Percentiles rank a stretch among this genome's conserved stretches.
These are phyloP conservation scores for Cyberlindnera veronae DNA, from an alignment of 805 yeast genomes.

Conservation along the genomic window DNA sequence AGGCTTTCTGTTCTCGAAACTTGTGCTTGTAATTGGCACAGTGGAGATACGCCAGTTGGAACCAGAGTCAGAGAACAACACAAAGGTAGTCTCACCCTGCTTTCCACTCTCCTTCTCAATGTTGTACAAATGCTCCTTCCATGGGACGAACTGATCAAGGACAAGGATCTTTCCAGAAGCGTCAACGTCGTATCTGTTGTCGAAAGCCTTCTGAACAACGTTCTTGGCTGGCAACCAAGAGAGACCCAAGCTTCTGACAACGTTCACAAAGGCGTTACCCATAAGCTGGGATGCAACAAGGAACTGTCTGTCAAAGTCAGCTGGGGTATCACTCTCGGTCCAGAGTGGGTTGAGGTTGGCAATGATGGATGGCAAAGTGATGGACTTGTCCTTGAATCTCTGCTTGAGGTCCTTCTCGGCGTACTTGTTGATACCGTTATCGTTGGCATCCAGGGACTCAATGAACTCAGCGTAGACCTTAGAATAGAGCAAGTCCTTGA, in stretches of 20 bases:
- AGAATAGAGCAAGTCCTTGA: conserved; percentile 62
- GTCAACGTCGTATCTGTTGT: conserved; percentile 54
- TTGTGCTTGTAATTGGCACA: conserved; percentile 73
- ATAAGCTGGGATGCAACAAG: conserved; percentile 70
- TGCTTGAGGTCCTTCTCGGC: conserved; percentile 48
- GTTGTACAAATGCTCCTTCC: conserved; percentile 88
- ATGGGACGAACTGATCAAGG: conserved; percentile 77
- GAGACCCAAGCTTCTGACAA: conserved; percentile 67
- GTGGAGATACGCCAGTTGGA: conserved; percentile 85
- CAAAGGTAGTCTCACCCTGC: conserved; percentile 63
- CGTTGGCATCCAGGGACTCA: conserved; percentile 94
- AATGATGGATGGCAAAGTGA: conserved; percentile 75
- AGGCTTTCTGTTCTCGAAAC: conserved; percentile 83
- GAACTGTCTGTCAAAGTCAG: conserved; percentile 63
- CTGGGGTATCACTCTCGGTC: conserved; percentile 67
- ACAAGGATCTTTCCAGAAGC: conserved; percentile 69
- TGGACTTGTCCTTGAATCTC: conserved; percentile 66
- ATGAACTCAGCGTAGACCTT: conserved; percentile 84
- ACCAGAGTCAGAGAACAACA: conserved; percentile 73
- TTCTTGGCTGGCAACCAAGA: conserved; percentile 91
- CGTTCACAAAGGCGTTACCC: conserved; percentile 73
- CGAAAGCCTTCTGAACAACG: conserved; percentile 69
- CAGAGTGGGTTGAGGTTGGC: conserved; percentile 82
- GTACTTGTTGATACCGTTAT: conserved; percentile 83
- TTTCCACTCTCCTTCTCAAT: conserved; percentile 61